A percentile compares a stretch with the other conserved stretches of the same genome.
phyloP scores from a whole-genome alignment of 805 yeast species.

The Saturnispora diversa region DNA sequence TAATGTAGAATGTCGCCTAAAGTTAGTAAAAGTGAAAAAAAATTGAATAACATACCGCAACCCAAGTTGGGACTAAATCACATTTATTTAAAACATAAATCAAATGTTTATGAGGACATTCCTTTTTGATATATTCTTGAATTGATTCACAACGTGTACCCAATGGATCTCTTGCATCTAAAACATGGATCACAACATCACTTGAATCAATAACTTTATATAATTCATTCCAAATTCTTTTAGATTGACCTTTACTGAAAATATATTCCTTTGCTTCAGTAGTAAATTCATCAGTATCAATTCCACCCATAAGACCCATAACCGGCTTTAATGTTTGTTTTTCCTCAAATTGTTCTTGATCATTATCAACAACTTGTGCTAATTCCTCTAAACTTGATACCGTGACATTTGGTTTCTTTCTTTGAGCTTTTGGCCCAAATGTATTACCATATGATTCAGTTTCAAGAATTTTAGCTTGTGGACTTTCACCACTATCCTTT shows the following conservation, averaged over 20 bases:
- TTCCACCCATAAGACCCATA: constrained; percentile 71
- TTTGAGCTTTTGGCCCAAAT: constrained; percentile 92
- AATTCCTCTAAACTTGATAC: constrained; percentile 79
- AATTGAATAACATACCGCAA: constrained; percentile 86
- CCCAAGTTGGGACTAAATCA: constrained; percentile 98
- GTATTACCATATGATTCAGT: constrained; percentile 77
- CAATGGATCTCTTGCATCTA: constrained; percentile 95
- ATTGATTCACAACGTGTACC: constrained; percentile 94
- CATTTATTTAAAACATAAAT: constrained; percentile 92
- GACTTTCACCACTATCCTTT: constrained; percentile 66
- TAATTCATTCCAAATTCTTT: constrained; percentile 96
- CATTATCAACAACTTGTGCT: constrained; percentile 49
- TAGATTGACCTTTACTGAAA: constrained; percentile 94
- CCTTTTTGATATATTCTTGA: constrained; percentile 86
- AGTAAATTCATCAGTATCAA: constrained; percentile 70
- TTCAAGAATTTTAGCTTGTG: constrained; percentile 73
- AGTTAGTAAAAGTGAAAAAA: constrained; percentile 13
- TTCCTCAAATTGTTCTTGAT: constrained; percentile 56
- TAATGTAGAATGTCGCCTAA: constrained; percentile 12
- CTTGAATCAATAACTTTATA: constrained; percentile 96
- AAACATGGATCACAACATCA: constrained; percentile 91
- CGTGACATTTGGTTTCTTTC: constrained; percentile 75
- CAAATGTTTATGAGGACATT: constrained; percentile 94
- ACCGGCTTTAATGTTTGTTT: constrained; percentile 69
- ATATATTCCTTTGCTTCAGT: constrained; percentile 92